Percentiles rank a stretch among this genome's conserved stretches.
Evolutionary conservation across 441 rosid genomes (phyloP).

Genomic region (Brassica balearica): DNA sequence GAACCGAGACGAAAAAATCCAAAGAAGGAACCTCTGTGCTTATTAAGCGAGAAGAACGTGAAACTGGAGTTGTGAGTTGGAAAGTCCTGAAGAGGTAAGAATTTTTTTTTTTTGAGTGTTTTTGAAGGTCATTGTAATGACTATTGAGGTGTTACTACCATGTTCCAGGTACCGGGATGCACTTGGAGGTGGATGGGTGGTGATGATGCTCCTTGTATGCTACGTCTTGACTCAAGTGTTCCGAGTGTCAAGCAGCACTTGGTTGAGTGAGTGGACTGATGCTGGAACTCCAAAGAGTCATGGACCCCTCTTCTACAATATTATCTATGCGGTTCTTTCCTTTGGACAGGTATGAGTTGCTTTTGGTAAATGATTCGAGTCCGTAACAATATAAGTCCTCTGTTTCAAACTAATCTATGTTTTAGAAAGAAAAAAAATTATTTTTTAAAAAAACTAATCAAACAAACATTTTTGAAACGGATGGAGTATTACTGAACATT

Average conservation of each 20-base stretch:
- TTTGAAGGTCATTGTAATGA: constrained; percentile 18
- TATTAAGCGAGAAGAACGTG: constrained; percentile 95
- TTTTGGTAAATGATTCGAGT: constrained; percentile 22
- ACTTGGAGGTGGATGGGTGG: constrained; percentile 97
- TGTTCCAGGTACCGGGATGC: constrained; percentile 90
- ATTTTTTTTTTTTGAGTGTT: background rate
- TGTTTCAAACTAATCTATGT: too few relatives aligned
- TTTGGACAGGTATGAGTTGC: constrained; percentile 76
- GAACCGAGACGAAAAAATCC: constrained; percentile 50
- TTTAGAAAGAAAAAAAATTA: too few relatives aligned
- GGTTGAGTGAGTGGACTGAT: constrained; percentile 99
- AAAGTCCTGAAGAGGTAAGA: constrained; percentile 76
- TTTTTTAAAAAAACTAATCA: too few relatives aligned
- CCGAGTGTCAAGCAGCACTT: constrained; percentile 91
- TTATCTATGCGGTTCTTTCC: constrained; percentile 77
- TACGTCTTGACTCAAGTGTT: constrained; percentile 76
- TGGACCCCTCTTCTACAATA: constrained; percentile 78
- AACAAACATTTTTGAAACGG: too few relatives aligned
- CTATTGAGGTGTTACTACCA: constrained; percentile 25
- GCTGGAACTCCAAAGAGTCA: constrained; percentile 59
- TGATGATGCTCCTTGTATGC: constrained; percentile 81
- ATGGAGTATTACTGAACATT: too few relatives aligned
- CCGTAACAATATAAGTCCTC: background rate
- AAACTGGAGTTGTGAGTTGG: constrained; percentile 94
- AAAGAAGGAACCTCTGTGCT: constrained; percentile 89